These are phyloP conservation scores for Penstemon eatonii DNA, from an alignment of 257 asterid species.

Conservation along the genomic window DNA sequence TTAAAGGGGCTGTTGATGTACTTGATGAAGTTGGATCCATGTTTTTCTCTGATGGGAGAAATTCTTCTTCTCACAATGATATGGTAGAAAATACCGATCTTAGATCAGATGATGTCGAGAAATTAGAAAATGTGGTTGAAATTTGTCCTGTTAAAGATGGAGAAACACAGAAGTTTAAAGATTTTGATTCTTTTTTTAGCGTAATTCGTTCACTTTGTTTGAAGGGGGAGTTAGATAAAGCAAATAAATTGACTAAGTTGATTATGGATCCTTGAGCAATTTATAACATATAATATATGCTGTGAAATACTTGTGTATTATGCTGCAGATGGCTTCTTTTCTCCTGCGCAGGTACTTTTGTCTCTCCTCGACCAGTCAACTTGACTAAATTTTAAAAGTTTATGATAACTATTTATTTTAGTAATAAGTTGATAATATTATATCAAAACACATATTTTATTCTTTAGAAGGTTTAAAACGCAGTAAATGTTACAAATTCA, in stretches of 20 bases:
- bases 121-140: constrained; percentile 28
- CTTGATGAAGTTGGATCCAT: constrained; percentile 67
- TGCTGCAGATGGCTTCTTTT: not conserved
- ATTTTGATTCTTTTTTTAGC: constrained; percentile 60
- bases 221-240: constrained; percentile 65
- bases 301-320: not conserved
- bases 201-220: constrained; percentile 56
- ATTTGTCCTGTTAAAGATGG: constrained; percentile 28
- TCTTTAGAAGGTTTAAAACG: too few species aligned
- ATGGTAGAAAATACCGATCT: constrained; percentile 26
- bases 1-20: constrained; percentile 66
- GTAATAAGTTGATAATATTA: too few species aligned
- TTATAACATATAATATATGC: constrained; percentile 1
- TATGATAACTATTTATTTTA: too few species aligned
- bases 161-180: constrained; percentile 38
- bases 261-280: constrained; percentile 41
- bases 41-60: constrained; percentile 42
- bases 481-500: too few species aligned
- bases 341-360: constrained; percentile 11
- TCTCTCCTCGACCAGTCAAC: not conserved
- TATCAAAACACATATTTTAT: too few species aligned
- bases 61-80: constrained; percentile 26
- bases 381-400: too few species aligned
- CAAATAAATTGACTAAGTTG: constrained; percentile 56
- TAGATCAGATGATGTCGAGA: constrained; percentile 25